These are phyloP conservation scores for Rhynchosporium secalis DNA, from an alignment of 2,329 filamentous ascomycete species.

Conservation along the genomic window DNA sequence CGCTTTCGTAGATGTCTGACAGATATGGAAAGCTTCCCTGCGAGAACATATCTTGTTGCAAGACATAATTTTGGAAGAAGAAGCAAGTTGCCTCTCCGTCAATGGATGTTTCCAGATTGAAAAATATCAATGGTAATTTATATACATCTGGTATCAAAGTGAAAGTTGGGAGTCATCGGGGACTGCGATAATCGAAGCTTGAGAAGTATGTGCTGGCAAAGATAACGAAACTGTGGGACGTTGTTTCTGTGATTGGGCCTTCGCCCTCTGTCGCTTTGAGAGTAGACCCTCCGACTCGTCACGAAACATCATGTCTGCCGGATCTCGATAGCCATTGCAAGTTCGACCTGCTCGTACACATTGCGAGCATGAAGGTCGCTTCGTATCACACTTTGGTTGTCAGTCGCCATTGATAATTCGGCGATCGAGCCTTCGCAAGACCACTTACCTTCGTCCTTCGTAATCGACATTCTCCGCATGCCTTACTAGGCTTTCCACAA, in stretches of 20 bases:
- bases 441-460: conserved; percentile 43
- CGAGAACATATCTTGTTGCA: conserved; percentile 19
- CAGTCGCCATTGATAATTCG: background rate
- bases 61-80: conserved; percentile 36
- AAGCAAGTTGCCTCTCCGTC: conserved; percentile 35
- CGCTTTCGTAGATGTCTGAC: conserved; percentile 38
- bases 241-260: conserved; percentile 16
- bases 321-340: conserved; percentile 57
- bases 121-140: conserved; percentile 2
- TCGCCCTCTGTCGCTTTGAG: conserved; percentile 19
- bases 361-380: conserved; percentile 53
- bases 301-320: conserved; percentile 58
- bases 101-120: conserved; percentile 16
- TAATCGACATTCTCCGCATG: conserved; percentile 42
- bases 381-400: conserved; percentile 53
- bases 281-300: conserved; percentile 48
- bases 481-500: conserved; percentile 26
- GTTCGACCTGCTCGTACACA: conserved; percentile 52
- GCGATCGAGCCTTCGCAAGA: background rate
- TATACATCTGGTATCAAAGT: background rate
- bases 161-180: background rate
- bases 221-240: background rate
- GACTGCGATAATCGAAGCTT: background rate
- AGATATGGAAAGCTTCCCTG: conserved; percentile 33
- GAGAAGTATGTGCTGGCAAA: background rate